Evolutionary conservation across 257 asterid genomes (phyloP).

Genomic region (Lycium barbarum): DNA sequence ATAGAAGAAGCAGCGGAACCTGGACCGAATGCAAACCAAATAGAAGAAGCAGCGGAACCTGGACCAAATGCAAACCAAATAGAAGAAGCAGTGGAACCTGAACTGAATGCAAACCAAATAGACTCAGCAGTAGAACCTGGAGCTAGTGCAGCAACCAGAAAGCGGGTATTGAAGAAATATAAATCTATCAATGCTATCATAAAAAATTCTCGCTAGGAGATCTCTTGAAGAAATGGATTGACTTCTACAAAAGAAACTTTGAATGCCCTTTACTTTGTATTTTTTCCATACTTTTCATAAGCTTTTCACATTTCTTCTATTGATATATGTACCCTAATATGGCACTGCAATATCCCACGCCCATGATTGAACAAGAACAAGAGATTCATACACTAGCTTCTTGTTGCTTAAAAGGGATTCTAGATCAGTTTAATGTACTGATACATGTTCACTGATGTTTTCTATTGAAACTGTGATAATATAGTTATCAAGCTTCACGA

Average conservation of each 20-base stretch:
- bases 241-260: neutral
- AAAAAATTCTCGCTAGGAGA: neutral
- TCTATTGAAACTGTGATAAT: no score
- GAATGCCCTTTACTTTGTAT: neutral
- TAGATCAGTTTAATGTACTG: no score
- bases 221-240: slow-evolving; percentile 11
- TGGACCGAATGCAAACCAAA: neutral
- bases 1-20: slow-evolving; percentile 20
- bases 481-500: slow-evolving; percentile 55
- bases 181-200: neutral
- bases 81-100: slow-evolving; percentile 19
- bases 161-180: neutral
- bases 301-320: neutral
- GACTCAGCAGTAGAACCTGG: neutral
- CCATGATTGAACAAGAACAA: neutral
- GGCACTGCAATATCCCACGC: neutral
- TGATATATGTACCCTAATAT: neutral
- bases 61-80: neutral
- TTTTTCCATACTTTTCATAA: neutral
- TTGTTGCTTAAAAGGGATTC: neutral
- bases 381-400: neutral
- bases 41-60: slow-evolving; percentile 19
- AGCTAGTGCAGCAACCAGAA: neutral
- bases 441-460: no score
- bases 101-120: neutral